Base-by-base conservation (phyloP, 108 stramenopile species). In the Skeletonema potamos region DNA sequence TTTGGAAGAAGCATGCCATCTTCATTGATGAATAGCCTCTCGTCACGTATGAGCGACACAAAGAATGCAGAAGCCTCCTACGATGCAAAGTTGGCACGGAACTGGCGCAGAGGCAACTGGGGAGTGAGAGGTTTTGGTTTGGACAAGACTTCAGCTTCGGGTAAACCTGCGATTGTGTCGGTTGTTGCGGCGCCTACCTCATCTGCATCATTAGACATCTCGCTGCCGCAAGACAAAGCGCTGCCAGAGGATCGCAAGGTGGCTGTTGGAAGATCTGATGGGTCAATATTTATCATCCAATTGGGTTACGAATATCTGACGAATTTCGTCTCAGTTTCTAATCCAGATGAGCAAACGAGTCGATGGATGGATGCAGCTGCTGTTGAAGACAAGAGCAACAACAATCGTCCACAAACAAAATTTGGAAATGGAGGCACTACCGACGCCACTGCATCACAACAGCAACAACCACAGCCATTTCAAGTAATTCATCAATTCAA, bases 181-280 rank as follows among this genome's bases (percentile, higher is more conserved):
- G 58, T 59, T 34, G 58, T 59, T 6, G 27, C 59, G 10, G 18
- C 27, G 4, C 24, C 44, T 4, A 58, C 77, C 7, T 70, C 67
- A 17, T 44, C 74, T 2, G 44, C 46, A 6, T 44, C 39, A 18
- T 22, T 6, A 0, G 77, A 68, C 26, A 56, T 64, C 11, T 68
- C 62, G 2, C 12, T 80, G 22, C 59, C 66, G 6, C 71, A 51
- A 28, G 82, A 79, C 55, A 68, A 64, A 7, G 37, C 67, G 6
- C 46, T 72, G 27, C 65, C 71, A 1, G 54, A 65, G 27, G 36
- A 69, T 30, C 54, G 57, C 28, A 61, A 33, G 18, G 72, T 86
- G 27, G 81, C 70, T 17, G 89, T 90, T 0, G 89, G 82, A 8
- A 74, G 84, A 28, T 80, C 87, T 7, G 87, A 90, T 72, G 89